Base-by-base conservation (phyloP, 1,284 basidiomycete genomes). In the Inonotus obliquus region DNA sequence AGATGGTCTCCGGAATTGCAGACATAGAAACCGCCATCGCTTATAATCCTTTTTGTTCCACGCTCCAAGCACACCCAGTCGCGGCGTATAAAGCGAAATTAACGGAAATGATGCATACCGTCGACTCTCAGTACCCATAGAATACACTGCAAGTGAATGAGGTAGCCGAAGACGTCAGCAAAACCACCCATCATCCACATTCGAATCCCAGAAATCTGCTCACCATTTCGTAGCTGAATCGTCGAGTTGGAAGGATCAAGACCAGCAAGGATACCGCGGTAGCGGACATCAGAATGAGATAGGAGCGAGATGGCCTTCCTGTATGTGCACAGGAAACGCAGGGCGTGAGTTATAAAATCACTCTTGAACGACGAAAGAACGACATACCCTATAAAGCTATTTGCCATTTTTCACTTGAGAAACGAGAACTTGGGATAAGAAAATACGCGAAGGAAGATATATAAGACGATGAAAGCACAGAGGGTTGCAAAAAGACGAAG, bases 291-390 rank as follows among this genome's bases (percentile, higher is more conserved):
- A 60, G 91, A 93, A 72, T 92, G 90, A 64, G 92, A 94, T 71
- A 92, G 89, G 71, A 95, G 85, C 66, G 90, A 92, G 67, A 95
- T 94, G n/a, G 87, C 82, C 80, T 91, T 91, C 73, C 89, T 91
- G 73, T n/a, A 53, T 39, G 41, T 17, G 41, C 41, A 21, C 57
- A 7, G 49, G n/a, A 45, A 61, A 54, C 61, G 53, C 66, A 54
- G 62, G 70, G 21, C 29, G 41, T 59, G 49, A 56, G 25, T 27
- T 35, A 51, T 21, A 27, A 32, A 19, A 25, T 35, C 32, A 32
- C 32, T 32, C 37, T 4, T 58, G 10, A 41, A 32, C 55, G 49
- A 35, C 13, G 9, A 1, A 29, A 48, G 27, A 19, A 39, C 23
- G 38, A 69, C 76, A 44, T 63, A 87, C 87, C 86, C 87, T 68